Evolutionary conservation across 192 early-diverging fungal species (phyloP), one percentile per base, ranked within the genome.

Genomic region (Coemansia sp.): DNA sequence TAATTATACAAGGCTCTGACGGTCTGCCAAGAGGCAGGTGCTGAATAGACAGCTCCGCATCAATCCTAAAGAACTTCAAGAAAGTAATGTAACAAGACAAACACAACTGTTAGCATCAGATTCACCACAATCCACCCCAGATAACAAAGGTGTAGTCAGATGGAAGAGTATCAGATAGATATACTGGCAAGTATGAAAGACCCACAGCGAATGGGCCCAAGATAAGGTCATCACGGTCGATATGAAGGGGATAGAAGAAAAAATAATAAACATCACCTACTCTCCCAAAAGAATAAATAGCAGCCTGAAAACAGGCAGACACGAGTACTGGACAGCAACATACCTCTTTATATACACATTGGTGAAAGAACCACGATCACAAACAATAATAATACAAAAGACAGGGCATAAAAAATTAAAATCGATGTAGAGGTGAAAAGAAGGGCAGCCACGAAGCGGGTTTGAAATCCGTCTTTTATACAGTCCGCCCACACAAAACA

Each of bases 181-280:
- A 81, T 81, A 81, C 79, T 81, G 79, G 79, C 79, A 72, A 81
- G 79, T 81, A 81, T 81, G 40, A 81, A 43, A 48, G 54, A 68
- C 74, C 79, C 79, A 76, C 65, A 76, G 79, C 79, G 79, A 70
- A 69, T 73, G 73, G 74, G 74, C 74, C 51, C 66, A 60, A 19
- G 64, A 69, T 72, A 50, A 60, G 38, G 63, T 81, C 78, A 81
- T 58, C 78, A 81, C 37, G 72, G 67, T 81, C 78, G 78, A 72
- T 81, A 72, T 65, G 78, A 65, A 42, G 61, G 63, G 77, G 73
- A 70, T 72, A 71, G 67, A 81, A 81, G 69, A 70, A 50, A 57
- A 54, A 11, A 25, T 25, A 11, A 25, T 25, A 75, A 68, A 65
- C 77, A 80, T 80, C 77, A 80, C 63, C 72, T 69, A 53, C 62